Evolutionary conservation across 169 alveolate species (phyloP), one percentile per base, ranked within the genome.

Genomic region (Toxoplasma gondii): DNA sequence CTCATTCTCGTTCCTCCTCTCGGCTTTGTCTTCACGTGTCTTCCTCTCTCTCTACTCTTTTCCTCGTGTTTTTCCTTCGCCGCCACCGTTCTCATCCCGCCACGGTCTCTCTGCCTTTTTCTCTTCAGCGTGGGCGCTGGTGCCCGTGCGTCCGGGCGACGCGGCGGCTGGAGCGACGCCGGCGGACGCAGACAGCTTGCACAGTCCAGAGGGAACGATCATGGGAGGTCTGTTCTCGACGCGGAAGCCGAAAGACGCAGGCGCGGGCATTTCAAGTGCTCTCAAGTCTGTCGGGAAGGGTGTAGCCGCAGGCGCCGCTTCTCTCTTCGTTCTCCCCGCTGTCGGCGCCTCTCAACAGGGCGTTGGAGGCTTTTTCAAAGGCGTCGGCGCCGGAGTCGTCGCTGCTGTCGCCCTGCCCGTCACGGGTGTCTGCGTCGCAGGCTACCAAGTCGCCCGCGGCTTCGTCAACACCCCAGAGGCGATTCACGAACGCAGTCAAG

Each of bases 341-440:
- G 98, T 97, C 17, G 98, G 99, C 38, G 98, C 98, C 36, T 95
- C 97, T n/a, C 96, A 97, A 41, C 98, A 96, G 83, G 99, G 99
- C 36, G 97, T 98, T 36, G 94, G 97, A 69, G 99, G 99, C 16
- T 98, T 98, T 91, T 96, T 98, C 92, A 98, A 98, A 83, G 99
- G 99, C 22, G 93, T 97, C 87, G 98, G 98, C n/a, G 98, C 98
- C 41, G 99, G 99, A 5, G 94, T 98, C 41, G 95, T 97, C 69
- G 98, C 98, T 22, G 99, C 99, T 17, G 97, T 97, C 41, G 96
- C 98, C 0, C 96, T 98, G 54, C 99, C 99, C 34, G 96, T 97
- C 39, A 96, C 98, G 0, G 98, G 98, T 0, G 96, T 98, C 67
- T 98, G 98, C 41, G 97, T 98, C 54, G 98, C 99, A 34, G 97